phyloP scores from a whole-genome alignment of 1,284 basidiomycete species.

The Fistulinella cinereoalba region DNA sequence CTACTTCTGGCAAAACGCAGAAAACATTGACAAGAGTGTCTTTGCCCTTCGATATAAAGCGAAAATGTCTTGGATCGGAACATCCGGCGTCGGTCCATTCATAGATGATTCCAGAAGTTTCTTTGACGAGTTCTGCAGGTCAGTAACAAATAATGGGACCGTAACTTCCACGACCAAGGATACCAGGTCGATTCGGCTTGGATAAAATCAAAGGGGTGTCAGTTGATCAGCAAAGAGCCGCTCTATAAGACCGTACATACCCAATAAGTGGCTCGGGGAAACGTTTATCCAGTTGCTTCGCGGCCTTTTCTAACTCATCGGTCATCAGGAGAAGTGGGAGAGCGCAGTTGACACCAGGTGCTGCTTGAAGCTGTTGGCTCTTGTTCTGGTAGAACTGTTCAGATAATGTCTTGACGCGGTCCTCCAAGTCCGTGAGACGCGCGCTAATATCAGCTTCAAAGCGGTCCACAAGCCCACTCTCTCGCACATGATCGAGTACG shows the following conservation, averaged over 20 bases:
- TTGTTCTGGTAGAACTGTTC: constrained; percentile 70
- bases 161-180: constrained; percentile 72
- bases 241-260: constrained; percentile 39
- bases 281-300: constrained; percentile 80
- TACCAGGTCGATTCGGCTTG: constrained; percentile 76
- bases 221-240: constrained; percentile 8
- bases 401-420: constrained; percentile 66
- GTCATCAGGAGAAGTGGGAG: constrained; percentile 80
- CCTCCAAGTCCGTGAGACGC: constrained; percentile 67
- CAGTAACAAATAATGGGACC: constrained; percentile 73
- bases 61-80: constrained; percentile 88
- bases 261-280: constrained; percentile 82
- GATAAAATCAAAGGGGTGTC: constrained; percentile 2
- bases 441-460: constrained; percentile 65
- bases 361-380: constrained; percentile 62
- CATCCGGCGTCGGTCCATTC: constrained; percentile 74
- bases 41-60: constrained; percentile 77
- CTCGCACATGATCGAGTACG: constrained; percentile 70
- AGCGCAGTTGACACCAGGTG: constrained; percentile 74
- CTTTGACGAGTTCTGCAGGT: constrained; percentile 71
- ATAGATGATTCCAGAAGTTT: constrained; percentile 73
- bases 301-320: constrained; percentile 84
- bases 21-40: constrained; percentile 72
- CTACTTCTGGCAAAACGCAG: constrained; percentile 79
- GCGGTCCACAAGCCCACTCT: constrained; percentile 63